Evolutionary conservation across 2,329 filamentous ascomycete genomes (phyloP).

Genomic region (Paracamarosporium sp.): DNA sequence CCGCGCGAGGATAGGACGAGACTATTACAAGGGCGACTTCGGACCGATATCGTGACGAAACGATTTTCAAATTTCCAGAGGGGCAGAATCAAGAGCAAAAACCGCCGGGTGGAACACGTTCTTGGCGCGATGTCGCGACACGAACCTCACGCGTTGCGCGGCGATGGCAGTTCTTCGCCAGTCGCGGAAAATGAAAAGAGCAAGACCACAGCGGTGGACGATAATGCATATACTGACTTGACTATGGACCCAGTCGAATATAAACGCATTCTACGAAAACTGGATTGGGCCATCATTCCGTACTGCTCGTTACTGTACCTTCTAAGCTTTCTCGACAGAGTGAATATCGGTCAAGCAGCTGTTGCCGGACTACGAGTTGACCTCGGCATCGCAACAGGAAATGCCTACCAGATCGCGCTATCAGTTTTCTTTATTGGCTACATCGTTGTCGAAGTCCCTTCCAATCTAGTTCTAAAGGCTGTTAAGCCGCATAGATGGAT

Average conservation of each 20-base stretch:
- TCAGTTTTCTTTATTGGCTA: not conserved
- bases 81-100: too few species aligned
- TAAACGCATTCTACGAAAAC: not conserved
- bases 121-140: too few species aligned
- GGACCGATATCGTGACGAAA: too few species aligned
- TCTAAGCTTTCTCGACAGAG: not conserved
- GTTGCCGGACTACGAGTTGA: not conserved
- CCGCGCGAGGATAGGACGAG: too few species aligned
- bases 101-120: too few species aligned
- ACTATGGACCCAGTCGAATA: not conserved
- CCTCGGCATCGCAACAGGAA: not conserved
- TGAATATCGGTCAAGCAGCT: not conserved
- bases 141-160: too few species aligned
- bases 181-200: not conserved
- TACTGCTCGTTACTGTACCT: not conserved
- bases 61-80: too few species aligned
- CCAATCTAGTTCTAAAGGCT: not conserved
- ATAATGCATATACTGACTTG: not conserved
- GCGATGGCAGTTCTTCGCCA: too few species aligned
- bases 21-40: too few species aligned
- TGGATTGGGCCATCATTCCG: not conserved
- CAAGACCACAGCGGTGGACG: not conserved
- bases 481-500: not conserved
- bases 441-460: not conserved
- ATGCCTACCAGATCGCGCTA: not conserved